Conservation (phyloP, 2,329 filamentous ascomycete genomes). For the Aspergillus chevalieri region DNA sequence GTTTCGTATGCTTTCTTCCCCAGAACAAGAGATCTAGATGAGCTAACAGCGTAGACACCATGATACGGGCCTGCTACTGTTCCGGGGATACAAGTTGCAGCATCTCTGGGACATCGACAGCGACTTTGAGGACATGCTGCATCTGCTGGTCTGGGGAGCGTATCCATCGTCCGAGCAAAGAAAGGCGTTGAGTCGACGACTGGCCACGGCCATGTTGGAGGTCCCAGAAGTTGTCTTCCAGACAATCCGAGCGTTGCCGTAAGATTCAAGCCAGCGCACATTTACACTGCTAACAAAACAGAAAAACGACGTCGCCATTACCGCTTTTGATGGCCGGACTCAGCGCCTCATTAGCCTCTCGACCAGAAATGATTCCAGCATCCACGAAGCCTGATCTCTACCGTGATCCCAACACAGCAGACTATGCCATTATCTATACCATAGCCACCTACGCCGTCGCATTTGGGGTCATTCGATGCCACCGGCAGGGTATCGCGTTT, state of each 20-base stretch:
- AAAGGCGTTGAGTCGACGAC: constrained; percentile 10
- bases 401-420: constrained; percentile 11
- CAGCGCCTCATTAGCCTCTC: constrained; percentile 19
- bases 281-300: constrained; percentile 3
- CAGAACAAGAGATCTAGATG: too few species aligned
- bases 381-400: constrained; percentile 17
- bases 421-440: constrained; percentile 18
- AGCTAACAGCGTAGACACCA: constrained; percentile 20
- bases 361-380: constrained; percentile 16
- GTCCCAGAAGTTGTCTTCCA: constrained; percentile 18
- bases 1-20: constrained; percentile 21
- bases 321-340: constrained; percentile 25
- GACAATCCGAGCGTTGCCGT: constrained; percentile 22
- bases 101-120: constrained; percentile 19
- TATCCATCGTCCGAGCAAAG: constrained; percentile 19
- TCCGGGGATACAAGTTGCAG: constrained; percentile 23
- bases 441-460: constrained; percentile 22
- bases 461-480: constrained; percentile 20
- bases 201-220: constrained; percentile 17
- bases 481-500: constrained; percentile 17
- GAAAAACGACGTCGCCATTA: constrained; percentile 16
- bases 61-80: constrained; percentile 21
- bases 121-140: constrained; percentile 28
- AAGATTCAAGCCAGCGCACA: not conserved
- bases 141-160: constrained; percentile 25